Evolutionary conservation across 2,329 filamentous ascomycete genomes (phyloP).

Genomic region (Metarhizium brunneum): DNA sequence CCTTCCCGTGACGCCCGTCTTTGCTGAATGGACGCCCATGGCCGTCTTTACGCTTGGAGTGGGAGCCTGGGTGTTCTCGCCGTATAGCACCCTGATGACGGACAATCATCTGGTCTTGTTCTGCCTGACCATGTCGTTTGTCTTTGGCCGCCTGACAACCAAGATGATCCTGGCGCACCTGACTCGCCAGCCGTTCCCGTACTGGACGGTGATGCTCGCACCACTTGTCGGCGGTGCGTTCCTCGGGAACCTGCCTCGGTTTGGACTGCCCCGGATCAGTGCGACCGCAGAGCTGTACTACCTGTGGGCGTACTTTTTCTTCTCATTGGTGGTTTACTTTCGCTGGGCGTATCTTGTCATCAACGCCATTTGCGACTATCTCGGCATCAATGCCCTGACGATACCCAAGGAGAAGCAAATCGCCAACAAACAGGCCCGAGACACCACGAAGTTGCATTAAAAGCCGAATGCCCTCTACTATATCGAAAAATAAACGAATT

Average conservation of each 20-base stretch:
- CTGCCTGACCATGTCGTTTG: constrained; percentile 89
- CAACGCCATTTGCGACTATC: constrained; percentile 79
- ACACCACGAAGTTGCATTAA: constrained; percentile 26
- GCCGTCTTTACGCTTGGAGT: constrained; percentile 67
- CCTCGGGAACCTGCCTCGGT: constrained; percentile 69
- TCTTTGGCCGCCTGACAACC: constrained; percentile 95
- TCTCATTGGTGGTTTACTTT: constrained; percentile 79
- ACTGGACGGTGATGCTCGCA: constrained; percentile 86
- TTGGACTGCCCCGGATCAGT: constrained; percentile 62
- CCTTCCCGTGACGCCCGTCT: constrained; percentile 70
- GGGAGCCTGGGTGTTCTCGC: constrained; percentile 80
- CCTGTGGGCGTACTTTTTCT: constrained; percentile 73
- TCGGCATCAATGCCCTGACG: constrained; percentile 91
- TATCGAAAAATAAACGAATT: neutral
- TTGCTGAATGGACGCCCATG: constrained; percentile 93
- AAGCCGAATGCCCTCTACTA: neutral
- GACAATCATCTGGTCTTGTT: constrained; percentile 89
- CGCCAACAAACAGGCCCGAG: constrained; percentile 39
- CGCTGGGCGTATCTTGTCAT: constrained; percentile 90
- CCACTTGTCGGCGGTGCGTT: constrained; percentile 81
- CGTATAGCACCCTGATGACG: constrained; percentile 68
- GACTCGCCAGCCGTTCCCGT: constrained; percentile 87
- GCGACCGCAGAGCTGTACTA: constrained; percentile 66
- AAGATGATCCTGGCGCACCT: constrained; percentile 98
- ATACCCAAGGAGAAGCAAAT: constrained; percentile 58